phyloP scores from a whole-genome alignment of 2,329 filamentous ascomycete genomes.

The Claviceps sp. region DNA sequence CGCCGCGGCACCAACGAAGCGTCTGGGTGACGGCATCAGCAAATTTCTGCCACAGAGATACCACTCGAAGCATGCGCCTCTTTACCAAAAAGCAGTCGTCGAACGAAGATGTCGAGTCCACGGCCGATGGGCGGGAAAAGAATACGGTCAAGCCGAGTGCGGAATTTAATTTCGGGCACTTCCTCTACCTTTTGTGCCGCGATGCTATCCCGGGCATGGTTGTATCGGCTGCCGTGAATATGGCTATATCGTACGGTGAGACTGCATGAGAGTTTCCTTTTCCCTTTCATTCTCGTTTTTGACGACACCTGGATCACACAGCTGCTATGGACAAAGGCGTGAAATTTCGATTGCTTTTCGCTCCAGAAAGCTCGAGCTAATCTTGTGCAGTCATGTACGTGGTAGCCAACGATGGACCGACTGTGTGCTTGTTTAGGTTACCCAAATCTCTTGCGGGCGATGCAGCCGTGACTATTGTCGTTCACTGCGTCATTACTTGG shows the following conservation, averaged over 20 bases:
- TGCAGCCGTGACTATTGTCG: slow-evolving; percentile 34
- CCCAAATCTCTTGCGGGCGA: slow-evolving; percentile 1
- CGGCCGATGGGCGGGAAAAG: neutral
- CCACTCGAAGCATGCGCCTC: neutral
- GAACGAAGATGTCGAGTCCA: neutral
- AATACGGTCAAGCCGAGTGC: neutral
- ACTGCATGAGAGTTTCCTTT: neutral
- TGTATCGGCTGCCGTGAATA: neutral
- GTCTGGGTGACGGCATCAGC: neutral
- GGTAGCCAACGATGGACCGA: neutral
- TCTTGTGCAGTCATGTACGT: neutral
- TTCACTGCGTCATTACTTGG: slow-evolving; percentile 39
- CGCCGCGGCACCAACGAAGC: neutral
- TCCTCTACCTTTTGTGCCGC: neutral
- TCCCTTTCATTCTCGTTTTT: neutral
- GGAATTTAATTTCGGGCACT: neutral
- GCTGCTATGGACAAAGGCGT: too few relatives aligned
- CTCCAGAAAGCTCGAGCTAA: neutral
- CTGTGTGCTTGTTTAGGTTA: neutral
- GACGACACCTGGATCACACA: too few relatives aligned
- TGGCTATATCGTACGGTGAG: slow-evolving; percentile 1
- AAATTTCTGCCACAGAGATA: neutral
- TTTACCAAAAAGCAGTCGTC: neutral
- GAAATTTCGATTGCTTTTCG: too few relatives aligned
- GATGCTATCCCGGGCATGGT: slow-evolving; percentile 1